A percentile compares a stretch with the other conserved stretches of the same genome.
Conservation (phyloP, 163 green algal species). For the Prototheca stagnorum region DNA sequence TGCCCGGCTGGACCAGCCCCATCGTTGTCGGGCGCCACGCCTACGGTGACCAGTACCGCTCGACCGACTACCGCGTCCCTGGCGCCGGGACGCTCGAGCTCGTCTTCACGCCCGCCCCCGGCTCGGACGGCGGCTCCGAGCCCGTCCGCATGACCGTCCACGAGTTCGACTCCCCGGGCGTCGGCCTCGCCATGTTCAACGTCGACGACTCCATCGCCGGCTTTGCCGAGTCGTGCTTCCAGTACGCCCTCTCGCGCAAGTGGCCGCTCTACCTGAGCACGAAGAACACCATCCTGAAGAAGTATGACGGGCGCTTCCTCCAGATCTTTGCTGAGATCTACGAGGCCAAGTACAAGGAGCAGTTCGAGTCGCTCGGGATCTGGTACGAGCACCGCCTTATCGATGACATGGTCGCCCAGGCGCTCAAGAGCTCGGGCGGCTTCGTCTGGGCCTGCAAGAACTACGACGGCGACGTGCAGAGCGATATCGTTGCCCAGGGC, state of each 20-base stretch:
- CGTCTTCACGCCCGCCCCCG: conserved; percentile 47
- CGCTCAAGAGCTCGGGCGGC: conserved; percentile 75
- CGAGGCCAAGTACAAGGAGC: conserved; percentile 57
- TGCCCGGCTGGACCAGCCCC: conserved; percentile 82
- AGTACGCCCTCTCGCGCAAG: conserved; percentile 60
- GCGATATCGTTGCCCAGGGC: conserved; percentile 90
- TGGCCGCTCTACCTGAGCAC: conserved; percentile 85
- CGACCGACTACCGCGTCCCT: conserved; percentile 72
- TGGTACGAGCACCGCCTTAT: conserved; percentile 97
- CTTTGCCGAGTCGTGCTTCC: conserved; percentile 81
- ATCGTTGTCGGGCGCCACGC: conserved; percentile 88
- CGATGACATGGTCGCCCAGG: conserved; percentile 95
- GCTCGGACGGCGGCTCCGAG: conserved; percentile 20
- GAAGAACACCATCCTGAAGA: conserved; percentile 98
- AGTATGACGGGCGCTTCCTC: conserved; percentile 74
- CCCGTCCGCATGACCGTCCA: conserved; percentile 18
- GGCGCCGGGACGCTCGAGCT: conserved; percentile 70
- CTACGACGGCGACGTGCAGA: conserved; percentile 83
- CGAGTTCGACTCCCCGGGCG: conserved; percentile 38
- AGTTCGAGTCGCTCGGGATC: conserved; percentile 73
- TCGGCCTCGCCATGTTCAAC: conserved; percentile 93
- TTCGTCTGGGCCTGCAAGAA: conserved; percentile 98
- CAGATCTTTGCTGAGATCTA: conserved; percentile 62
- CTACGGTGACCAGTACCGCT: conserved; percentile 92
- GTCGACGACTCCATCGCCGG: conserved; percentile 80